Base-by-base conservation (phyloP, 371 early-diverging fungal species). In the Mucor irregularis region DNA sequence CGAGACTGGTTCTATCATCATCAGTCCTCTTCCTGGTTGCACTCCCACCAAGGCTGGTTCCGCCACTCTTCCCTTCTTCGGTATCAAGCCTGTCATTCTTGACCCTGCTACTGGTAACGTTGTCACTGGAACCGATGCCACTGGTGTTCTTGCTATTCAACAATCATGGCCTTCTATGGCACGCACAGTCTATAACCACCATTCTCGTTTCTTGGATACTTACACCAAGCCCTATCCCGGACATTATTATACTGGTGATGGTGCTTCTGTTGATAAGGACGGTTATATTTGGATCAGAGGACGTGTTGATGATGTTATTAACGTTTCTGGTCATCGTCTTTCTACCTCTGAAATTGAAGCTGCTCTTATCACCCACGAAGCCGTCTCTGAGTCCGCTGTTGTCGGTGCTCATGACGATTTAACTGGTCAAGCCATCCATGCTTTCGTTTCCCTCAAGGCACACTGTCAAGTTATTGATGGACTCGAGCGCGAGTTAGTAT, bases 21-120 rank as follows among this genome's bases (percentile, higher is more conserved):
- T 99, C 51, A 86, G 94, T 1, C 98, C 99, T 21, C 68, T 98
- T 17, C 93, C 97, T 21, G 90, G 92, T 40, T 91, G 87, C 25
- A 90, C 85, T n/a, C 74, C 87, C 3, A 90, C 90, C 56, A 96
- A 95, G 73, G 94, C 99, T 24, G 99, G 98, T 21, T 91, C 96
- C 16, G 98, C 98, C 0, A 92, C 95, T 3, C 71, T 96, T 39
- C 99, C 99, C 19, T 97, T 98, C 85, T 97, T 97, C 77, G 99
- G 99, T 58, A 87, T 98, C 39, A 90, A 90, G 38, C 80, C 92
- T 21, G 86, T 87, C 14, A 80, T 99, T 39, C 74, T 96, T 14
- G 93, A 95, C 52, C 83, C 96, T 4, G 59, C 63, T 30, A 86
- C 91, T 22, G 97, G 96, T 19, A 78, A 84, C 11, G 42, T 42